Percentiles rank a stretch among this genome's conserved stretches.
These are phyloP conservation scores for Tetrahymena borealis DNA, from an alignment of 73 alveolate genomes.

Conservation along the genomic window DNA sequence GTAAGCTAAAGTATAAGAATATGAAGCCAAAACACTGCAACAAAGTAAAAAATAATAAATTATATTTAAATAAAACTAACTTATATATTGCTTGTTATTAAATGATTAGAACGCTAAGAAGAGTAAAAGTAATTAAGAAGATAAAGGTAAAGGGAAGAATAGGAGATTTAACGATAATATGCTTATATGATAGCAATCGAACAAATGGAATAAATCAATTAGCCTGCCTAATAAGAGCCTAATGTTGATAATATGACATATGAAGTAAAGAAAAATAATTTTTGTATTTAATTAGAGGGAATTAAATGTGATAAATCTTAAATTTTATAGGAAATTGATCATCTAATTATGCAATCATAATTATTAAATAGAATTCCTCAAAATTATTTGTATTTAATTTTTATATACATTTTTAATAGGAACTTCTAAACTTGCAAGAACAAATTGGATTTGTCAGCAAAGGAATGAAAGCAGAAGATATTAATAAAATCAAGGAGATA, in stretches of 20 bases:
- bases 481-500: neutral
- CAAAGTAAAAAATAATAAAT: neutral
- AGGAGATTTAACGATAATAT: neutral
- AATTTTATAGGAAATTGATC: too few species aligned
- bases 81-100: neutral
- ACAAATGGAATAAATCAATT: neutral
- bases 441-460: neutral
- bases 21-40: neutral
- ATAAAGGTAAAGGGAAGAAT: neutral
- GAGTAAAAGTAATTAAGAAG: neutral
- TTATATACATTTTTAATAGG: neutral
- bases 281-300: too few species aligned
- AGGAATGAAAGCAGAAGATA: neutral
- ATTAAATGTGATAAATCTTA: too few species aligned
- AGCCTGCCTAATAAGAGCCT: neutral
- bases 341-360: too few species aligned
- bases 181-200: neutral
- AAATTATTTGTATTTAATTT: too few species aligned
- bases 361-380: too few species aligned
- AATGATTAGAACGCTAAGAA: neutral
- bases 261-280: neutral
- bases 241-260: neutral
- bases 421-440: neutral
- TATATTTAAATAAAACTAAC: neutral
- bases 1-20: neutral